phyloP scores from a whole-genome alignment of 306 rosid genomes.

The Quercus variabilis region DNA sequence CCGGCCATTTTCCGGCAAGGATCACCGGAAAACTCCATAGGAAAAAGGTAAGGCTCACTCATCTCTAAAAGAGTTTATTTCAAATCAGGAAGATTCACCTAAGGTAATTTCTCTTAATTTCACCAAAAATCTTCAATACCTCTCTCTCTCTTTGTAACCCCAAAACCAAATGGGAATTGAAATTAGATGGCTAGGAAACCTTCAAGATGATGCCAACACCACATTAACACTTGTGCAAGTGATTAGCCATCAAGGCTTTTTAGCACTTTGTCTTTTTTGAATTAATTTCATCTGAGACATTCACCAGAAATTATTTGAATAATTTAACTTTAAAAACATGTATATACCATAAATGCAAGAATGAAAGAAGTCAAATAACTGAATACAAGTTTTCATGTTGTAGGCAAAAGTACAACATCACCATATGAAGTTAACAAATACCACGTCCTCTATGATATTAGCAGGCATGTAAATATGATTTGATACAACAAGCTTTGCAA shows the following conservation, averaged over 20 bases:
- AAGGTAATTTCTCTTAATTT: too few relatives aligned
- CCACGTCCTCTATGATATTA: neutral
- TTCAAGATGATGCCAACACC: neutral
- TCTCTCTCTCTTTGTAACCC: too few relatives aligned
- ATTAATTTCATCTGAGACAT: neutral
- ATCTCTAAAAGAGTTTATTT: too few relatives aligned
- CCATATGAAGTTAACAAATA: neutral
- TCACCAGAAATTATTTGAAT: neutral
- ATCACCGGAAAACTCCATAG: too few relatives aligned
- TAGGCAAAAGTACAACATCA: neutral
- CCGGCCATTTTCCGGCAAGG: too few relatives aligned
- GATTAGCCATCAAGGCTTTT: neutral
- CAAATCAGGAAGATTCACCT: too few relatives aligned
- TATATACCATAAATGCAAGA: neutral
- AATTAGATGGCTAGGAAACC: neutral
- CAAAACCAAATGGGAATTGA: too few relatives aligned
- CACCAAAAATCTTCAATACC: too few relatives aligned
- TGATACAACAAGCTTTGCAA: neutral
- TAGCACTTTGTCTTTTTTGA: neutral
- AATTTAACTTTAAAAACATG: neutral
- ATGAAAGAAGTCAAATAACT: neutral
- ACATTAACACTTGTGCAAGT: neutral
- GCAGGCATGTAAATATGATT: neutral
- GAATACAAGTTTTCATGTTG: neutral
- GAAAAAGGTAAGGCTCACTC: too few relatives aligned